Evolutionary conservation across 1,284 basidiomycete species (phyloP).

Genomic region (Apiotrichum sp.): DNA sequence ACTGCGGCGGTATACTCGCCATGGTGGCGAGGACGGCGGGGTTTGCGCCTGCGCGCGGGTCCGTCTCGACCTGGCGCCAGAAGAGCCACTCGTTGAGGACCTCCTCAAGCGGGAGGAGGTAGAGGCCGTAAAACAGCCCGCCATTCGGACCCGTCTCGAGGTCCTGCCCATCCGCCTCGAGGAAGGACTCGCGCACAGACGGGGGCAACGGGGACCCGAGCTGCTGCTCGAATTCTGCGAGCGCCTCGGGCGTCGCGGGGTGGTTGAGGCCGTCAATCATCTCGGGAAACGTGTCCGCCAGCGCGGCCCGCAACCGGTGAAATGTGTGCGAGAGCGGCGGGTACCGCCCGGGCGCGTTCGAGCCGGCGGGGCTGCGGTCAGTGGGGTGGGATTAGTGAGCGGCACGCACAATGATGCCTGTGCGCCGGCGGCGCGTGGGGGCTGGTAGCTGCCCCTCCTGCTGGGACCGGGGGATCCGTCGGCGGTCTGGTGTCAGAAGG

Average conservation of each 20-base stretch:
- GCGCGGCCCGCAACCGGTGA: constrained; percentile 68
- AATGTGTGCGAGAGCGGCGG: constrained; percentile 72
- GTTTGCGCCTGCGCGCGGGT: constrained; percentile 67
- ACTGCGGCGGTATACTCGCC: constrained; percentile 84
- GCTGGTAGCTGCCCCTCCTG: neutral
- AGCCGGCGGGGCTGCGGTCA: neutral
- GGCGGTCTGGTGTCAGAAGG: neutral
- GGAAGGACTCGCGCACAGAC: constrained; percentile 75
- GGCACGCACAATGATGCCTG: too few relatives aligned
- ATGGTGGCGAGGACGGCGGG: constrained; percentile 64
- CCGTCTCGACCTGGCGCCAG: constrained; percentile 84
- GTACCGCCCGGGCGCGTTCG: constrained; percentile 44
- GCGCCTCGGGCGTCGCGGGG: constrained; percentile 66
- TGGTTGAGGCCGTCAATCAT: constrained; percentile 85
- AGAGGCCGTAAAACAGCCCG: constrained; percentile 80
- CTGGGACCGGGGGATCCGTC: constrained; percentile 2
- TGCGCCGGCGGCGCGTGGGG: neutral
- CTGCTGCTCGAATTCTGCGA: constrained; percentile 69
- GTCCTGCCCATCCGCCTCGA: constrained; percentile 77
- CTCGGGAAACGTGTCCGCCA: constrained; percentile 76
- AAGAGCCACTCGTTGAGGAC: constrained; percentile 88
- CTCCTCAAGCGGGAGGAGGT: constrained; percentile 76
- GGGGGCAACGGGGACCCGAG: constrained; percentile 73
- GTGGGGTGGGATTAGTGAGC: too few relatives aligned
- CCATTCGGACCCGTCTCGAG: constrained; percentile 57